Evolutionary conservation across 2,329 filamentous ascomycete genomes (phyloP), one percentile per base, ranked within the genome.

Genomic region (Leptographium lundbergii): DNA sequence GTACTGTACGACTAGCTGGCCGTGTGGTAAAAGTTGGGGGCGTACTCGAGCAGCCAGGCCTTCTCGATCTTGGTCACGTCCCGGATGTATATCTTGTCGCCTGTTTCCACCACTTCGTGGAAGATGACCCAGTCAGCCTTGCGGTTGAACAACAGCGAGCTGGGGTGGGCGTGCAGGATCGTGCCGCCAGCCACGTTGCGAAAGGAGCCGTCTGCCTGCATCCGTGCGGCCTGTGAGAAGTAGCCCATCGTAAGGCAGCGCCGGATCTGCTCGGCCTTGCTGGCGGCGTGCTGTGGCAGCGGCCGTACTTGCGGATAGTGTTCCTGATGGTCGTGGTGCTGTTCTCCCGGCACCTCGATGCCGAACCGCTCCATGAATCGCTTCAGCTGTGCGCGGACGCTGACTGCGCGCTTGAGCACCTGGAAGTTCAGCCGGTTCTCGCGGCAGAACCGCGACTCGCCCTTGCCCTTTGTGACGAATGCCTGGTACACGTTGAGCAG

Each of bases 61-160:
- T 90, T 96, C 69, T 96, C 89, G 66, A 97, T 88, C 74, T 89
- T 94, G n/a, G 86, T 94, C 61, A 97, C 76, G 71, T 97, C 92
- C 59, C 90, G 80, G 66, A 99, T 95, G 69, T 87, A 97, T 0
- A 82, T 91, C 77, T 97, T 97, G 63, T 82, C 83, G 11, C 87
- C 84, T 5, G 89, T 95, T 74, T 97, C 89, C 78, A 96, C 83
- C 45, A 96, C 84, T 73, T 96, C 92, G 66, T 95, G 88, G 68
- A 96, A 99, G 39, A 99, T 81, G 11, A 97, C 91, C 91, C 92
- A 97, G 63, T 96, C 91, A 13, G 90, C 90, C 75, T 95, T 96
- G 59, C 91, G 85, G 71, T 96, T 95, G 76, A 97, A 97, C 84
- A 97, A 90, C 65, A 97, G 74, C 47, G 88, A 95, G 68, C 84